phyloP scores from a whole-genome alignment of 306 rosid genomes.

The Cicer pinnatifidum region DNA sequence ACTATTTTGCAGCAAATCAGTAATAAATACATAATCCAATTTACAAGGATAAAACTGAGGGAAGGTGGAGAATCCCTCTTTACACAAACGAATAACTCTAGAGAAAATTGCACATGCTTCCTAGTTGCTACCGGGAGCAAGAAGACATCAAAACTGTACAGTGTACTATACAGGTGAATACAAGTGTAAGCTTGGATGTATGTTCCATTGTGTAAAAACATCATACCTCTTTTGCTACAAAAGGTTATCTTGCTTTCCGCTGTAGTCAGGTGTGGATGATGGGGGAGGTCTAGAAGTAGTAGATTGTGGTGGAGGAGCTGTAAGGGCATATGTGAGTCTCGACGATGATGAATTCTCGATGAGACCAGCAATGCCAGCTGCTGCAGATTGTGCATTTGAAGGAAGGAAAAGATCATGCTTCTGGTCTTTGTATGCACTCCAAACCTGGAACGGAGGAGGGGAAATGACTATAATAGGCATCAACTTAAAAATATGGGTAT shows the following conservation, averaged over 20 bases:
- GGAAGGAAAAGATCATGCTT: slow-evolving; percentile 98
- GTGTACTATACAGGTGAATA: slow-evolving; percentile 66
- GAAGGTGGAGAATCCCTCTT: slow-evolving; percentile 46
- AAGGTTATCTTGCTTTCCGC: slow-evolving; percentile 60
- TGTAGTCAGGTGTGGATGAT: slow-evolving; percentile 53
- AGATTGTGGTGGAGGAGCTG: slow-evolving; percentile 80
- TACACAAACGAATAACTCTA: slow-evolving; percentile 45
- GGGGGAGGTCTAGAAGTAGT: slow-evolving; percentile 64
- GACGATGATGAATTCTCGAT: slow-evolving; percentile 91
- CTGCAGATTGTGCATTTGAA: slow-evolving; percentile 97
- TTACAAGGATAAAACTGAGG: slow-evolving; percentile 48
- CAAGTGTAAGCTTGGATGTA: slow-evolving; percentile 39
- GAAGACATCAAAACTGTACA: slow-evolving; percentile 67
- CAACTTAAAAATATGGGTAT: neutral
- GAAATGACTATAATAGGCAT: slow-evolving; percentile 9
- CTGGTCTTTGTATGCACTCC: slow-evolving; percentile 99
- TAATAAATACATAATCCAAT: slow-evolving; percentile 52
- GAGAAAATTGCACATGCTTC: slow-evolving; percentile 53
- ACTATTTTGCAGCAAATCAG: slow-evolving; percentile 44
- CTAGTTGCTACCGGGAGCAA: slow-evolving; percentile 47
- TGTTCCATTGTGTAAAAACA: slow-evolving; percentile 38
- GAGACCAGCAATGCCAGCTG: slow-evolving; percentile 97
- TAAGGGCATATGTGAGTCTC: slow-evolving; percentile 76
- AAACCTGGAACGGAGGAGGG: slow-evolving; percentile 66
- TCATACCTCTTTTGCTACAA: slow-evolving; percentile 46